A percentile compares a stretch with the other conserved stretches of the same genome.
phyloP scores from a whole-genome alignment of 2,329 filamentous ascomycete genomes.

The Aspergillus cejpii region DNA sequence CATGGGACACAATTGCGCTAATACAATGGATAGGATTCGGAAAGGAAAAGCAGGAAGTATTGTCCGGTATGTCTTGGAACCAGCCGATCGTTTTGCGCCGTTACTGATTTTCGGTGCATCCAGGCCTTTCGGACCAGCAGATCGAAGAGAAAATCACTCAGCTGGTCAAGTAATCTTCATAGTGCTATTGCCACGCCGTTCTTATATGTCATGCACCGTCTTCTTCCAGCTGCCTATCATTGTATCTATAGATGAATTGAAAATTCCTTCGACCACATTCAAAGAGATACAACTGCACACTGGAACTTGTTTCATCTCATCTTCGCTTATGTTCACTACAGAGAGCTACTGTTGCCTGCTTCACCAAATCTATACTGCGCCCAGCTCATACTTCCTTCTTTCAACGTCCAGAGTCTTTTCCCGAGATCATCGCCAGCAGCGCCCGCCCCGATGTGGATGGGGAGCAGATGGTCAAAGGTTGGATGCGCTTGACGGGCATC shows the following conservation, averaged over 20 bases:
- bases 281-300: not conserved
- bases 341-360: conserved; percentile 20
- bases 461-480: conserved; percentile 57
- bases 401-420: conserved; percentile 44
- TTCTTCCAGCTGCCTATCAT: conserved; percentile 21
- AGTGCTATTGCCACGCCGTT: conserved; percentile 18
- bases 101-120: conserved; percentile 10
- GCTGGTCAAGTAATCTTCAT: conserved; percentile 51
- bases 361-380: conserved; percentile 50
- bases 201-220: conserved; percentile 23
- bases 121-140: conserved; percentile 62
- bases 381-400: conserved; percentile 50
- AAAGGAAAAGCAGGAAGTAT: conserved; percentile 58
- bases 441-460: conserved; percentile 53
- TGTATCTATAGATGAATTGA: conserved; percentile 39
- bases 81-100: not conserved
- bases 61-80: conserved; percentile 47
- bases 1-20: conserved; percentile 8
- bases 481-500: conserved; percentile 59
- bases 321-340: conserved; percentile 11
- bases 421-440: conserved; percentile 48
- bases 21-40: conserved; percentile 50
- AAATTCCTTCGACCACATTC: conserved; percentile 11
- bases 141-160: conserved; percentile 62
- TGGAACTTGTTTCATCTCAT: not conserved